Percentiles rank a stretch among this genome's conserved stretches.
Evolutionary conservation across 805 yeast genomes (phyloP).

Genomic region (Metschnikowia continentalis): DNA sequence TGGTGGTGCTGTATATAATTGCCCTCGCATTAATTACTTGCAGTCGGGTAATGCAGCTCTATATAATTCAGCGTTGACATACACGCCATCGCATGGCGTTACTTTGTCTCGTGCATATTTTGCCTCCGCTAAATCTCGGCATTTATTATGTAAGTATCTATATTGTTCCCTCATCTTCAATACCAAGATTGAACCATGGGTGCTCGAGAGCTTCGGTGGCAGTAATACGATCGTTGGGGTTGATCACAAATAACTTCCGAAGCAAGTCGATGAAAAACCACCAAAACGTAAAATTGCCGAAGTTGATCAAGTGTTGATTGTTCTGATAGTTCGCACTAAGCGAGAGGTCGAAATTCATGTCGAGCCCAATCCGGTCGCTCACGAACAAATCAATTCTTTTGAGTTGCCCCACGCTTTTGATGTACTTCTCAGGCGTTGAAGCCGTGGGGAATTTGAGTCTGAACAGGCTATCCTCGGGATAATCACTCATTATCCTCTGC

Average conservation of each 20-base stretch:
- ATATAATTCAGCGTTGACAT: not conserved
- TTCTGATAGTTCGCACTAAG: constrained; percentile 36
- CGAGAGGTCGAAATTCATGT: constrained; percentile 37
- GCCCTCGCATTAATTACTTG: not conserved
- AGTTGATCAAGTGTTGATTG: constrained; percentile 41
- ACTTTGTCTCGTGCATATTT: not conserved
- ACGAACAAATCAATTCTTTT: constrained; percentile 43
- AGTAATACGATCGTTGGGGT: constrained; percentile 36
- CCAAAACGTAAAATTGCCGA: constrained; percentile 77
- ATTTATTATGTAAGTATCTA: not conserved
- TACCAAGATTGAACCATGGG: constrained; percentile 47
- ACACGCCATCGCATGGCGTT: not conserved
- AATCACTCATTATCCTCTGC: not conserved
- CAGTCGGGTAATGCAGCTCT: not conserved
- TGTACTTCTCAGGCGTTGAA: constrained; percentile 36
- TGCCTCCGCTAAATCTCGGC: not conserved
- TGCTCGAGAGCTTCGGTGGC: constrained; percentile 42
- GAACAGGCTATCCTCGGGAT: constrained; percentile 22
- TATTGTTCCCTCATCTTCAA: constrained; percentile 43
- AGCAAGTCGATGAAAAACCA: constrained; percentile 55
- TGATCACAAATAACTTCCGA: constrained; percentile 34
- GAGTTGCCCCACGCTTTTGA: constrained; percentile 37
- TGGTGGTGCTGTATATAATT: not conserved
- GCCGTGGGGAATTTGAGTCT: constrained; percentile 36
- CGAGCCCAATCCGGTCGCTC: constrained; percentile 37